A percentile compares a stretch with the other conserved stretches of the same genome.
These are phyloP conservation scores for Phytopythium helicoides DNA, from an alignment of 352 stramenopile species.

Conservation along the genomic window DNA sequence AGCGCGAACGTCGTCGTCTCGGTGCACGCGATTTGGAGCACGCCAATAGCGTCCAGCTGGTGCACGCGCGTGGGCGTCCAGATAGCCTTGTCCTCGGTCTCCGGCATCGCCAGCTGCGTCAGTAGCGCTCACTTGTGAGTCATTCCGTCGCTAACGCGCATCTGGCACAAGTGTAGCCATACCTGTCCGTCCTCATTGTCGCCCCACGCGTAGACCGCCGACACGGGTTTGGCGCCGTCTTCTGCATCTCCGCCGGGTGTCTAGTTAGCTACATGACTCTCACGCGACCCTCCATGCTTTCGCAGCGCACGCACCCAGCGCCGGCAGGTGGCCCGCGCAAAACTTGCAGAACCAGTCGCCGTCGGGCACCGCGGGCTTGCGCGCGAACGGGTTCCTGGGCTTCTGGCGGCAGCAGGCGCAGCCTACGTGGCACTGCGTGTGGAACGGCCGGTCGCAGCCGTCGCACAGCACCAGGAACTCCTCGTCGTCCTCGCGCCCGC, in stretches of 20 bases:
- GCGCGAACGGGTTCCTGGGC: constrained; percentile 74
- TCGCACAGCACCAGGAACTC: constrained; percentile 80
- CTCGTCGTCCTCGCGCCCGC: constrained; percentile 69
- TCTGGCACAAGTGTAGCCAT: constrained; percentile 6
- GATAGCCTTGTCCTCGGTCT: constrained; percentile 44
- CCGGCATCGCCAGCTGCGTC: constrained; percentile 44
- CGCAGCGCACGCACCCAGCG: constrained; percentile 27
- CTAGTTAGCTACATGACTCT: neutral
- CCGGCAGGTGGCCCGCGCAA: constrained; percentile 56
- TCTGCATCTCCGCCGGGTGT: constrained; percentile 17
- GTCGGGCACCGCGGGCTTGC: constrained; percentile 70
- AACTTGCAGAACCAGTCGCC: constrained; percentile 89
- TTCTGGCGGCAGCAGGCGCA: constrained; percentile 79
- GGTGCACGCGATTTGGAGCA: constrained; percentile 58
- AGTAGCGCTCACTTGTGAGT: too few species aligned
- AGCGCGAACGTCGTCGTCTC: constrained; percentile 64
- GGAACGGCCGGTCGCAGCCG: constrained; percentile 72
- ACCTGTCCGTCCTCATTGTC: constrained; percentile 85
- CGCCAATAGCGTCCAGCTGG: constrained; percentile 57
- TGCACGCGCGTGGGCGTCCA: constrained; percentile 61
- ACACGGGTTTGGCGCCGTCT: constrained; percentile 36
- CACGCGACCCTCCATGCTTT: too few species aligned
- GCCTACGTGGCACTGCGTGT: constrained; percentile 68
- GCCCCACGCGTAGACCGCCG: constrained; percentile 66
- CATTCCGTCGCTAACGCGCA: too few species aligned